phyloP scores from a whole-genome alignment of 805 yeast species.

The Dipodascus geniculatus region DNA sequence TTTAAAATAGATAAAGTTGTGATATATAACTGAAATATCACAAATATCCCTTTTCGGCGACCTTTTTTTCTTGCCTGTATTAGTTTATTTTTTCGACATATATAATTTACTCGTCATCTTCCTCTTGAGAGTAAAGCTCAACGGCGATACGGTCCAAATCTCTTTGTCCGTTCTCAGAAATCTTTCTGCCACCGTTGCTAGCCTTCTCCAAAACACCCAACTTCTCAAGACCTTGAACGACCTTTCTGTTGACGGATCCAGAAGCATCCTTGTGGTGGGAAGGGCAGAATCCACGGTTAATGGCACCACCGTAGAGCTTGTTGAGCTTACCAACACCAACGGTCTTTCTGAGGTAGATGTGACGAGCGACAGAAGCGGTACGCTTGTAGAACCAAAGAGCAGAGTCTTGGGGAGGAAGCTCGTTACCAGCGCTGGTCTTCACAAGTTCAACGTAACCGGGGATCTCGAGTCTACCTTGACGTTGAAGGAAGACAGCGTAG shows the following conservation, averaged over 20 bases:
- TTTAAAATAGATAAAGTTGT: too few species aligned
- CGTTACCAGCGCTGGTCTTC: constrained; percentile 98
- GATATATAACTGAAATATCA: too few species aligned
- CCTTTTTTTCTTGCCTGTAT: neutral
- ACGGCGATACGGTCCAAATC: constrained; percentile 99
- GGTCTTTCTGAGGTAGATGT: constrained; percentile 98
- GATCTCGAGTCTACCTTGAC: constrained; percentile 99
- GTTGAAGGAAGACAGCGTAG: constrained; percentile 98
- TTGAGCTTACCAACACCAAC: constrained; percentile 99
- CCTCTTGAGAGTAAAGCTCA: constrained; percentile 91
- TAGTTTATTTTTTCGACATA: constrained; percentile 2
- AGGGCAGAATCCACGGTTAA: constrained; percentile 98
- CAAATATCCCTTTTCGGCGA: too few species aligned
- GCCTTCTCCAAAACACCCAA: constrained; percentile 94
- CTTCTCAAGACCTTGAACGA: constrained; percentile 95
- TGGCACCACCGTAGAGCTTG: constrained; percentile 98
- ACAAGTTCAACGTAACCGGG: constrained; percentile 99
- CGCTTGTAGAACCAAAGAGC: constrained; percentile 99
- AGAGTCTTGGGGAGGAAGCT: constrained; percentile 98
- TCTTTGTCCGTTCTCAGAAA: constrained; percentile 99
- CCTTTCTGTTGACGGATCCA: constrained; percentile 98
- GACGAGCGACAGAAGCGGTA: constrained; percentile 99
- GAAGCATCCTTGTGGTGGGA: constrained; percentile 98
- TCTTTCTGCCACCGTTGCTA: constrained; percentile 98
- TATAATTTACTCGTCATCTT: constrained; percentile 30